phyloP scores from a whole-genome alignment of 2,329 filamentous ascomycete genomes.

The Pseudocercospora cruenta region DNA sequence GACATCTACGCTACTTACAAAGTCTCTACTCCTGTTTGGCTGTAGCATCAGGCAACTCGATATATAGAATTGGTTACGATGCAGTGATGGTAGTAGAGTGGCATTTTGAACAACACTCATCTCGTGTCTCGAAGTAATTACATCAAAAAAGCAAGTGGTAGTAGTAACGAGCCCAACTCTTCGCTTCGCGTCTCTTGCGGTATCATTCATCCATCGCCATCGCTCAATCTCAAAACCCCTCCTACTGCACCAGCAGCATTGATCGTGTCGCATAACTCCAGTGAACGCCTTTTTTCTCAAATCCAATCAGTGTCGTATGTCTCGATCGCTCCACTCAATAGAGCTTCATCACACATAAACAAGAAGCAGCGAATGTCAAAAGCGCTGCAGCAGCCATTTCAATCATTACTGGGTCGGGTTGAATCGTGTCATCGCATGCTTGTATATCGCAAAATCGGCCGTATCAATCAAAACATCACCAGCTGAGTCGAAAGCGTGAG shows the following conservation, averaged over 20 bases:
- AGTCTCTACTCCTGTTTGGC: too few relatives aligned
- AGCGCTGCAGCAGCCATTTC: background rate
- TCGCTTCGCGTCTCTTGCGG: too few relatives aligned
- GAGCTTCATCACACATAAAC: conserved; percentile 8
- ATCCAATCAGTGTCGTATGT: background rate
- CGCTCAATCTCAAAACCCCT: too few relatives aligned
- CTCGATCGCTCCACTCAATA: conserved; percentile 1
- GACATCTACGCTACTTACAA: too few relatives aligned
- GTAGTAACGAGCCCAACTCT: background rate
- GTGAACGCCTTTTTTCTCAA: background rate
- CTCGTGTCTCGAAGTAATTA: background rate
- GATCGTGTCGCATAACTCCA: too few relatives aligned
- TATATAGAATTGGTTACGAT: too few relatives aligned
- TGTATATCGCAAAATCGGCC: background rate
- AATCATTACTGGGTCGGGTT: background rate
- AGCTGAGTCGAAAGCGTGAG: background rate
- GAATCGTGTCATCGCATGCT: background rate
- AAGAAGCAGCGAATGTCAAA: background rate
- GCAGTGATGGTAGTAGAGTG: too few relatives aligned
- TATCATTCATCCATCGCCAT: too few relatives aligned
- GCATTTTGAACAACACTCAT: background rate
- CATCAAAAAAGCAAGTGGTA: background rate
- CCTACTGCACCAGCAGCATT: too few relatives aligned
- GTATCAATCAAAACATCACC: background rate
- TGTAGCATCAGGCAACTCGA: too few relatives aligned